Evolutionary conservation across 371 early-diverging fungal species (phyloP), one percentile per base, ranked within the genome.

Genomic region (Amoeboaphelidium protococcarum): DNA sequence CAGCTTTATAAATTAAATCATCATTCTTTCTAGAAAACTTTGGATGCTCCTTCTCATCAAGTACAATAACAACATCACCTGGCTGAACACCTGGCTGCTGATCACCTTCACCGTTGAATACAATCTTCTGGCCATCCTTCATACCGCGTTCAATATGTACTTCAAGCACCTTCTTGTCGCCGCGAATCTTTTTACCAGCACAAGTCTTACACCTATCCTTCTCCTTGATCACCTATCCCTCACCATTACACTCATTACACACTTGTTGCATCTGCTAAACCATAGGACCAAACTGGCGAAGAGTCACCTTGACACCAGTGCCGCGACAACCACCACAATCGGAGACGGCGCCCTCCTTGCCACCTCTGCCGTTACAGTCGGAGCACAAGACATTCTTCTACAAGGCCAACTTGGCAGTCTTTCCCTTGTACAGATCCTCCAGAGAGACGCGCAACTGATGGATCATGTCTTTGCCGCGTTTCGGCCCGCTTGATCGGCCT

Each of bases 221-320:
- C 27, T 73, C 74, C 54, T 71, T 68, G 52, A 92, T 85, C 25
- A 75, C 68, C 57, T 87, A 78, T 52, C 91, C 88, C 52, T 73
- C 74, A 46, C 87, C 94, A 44, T 70, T 55, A 44, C 72, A 69
- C 44, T 71, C 75, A 16, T 68, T 66, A 69, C 96, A 95, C 40
- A 80, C 72, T 59, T 83, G 79, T 61, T 91, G 91, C 63, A 90
- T 76, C 67, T 89, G 92, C 68, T 95, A 94, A 47, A 92, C 73
- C 74, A 78, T 74, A 48, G 89, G 89, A 24, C 94, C 94, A 67
- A 92, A 78, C 62, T 90, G 94, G 45, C 91, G 69, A 54, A 85
- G 71, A 26, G 76, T 74, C 23, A 89, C 60, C 55, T 73, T 74
- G 52, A 88, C 68, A 52, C 97, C 97, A 49, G 78, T 76, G 26